Percentiles rank a stretch among this genome's conserved stretches.
phyloP scores from a whole-genome alignment of 2,329 filamentous ascomycete genomes.

The Mollisia scopiformis region DNA sequence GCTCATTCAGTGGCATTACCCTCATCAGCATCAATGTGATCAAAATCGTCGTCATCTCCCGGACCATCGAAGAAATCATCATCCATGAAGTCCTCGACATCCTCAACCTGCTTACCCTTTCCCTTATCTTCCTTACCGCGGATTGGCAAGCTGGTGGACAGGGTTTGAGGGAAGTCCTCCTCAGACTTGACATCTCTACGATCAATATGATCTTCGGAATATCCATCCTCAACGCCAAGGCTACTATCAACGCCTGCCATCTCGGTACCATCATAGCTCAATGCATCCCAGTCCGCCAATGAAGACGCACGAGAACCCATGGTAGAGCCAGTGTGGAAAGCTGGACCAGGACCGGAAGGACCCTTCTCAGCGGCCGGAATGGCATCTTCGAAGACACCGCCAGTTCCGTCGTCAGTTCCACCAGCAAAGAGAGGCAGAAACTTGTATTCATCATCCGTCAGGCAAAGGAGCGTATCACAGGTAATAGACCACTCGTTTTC shows the following conservation, averaged over 20 bases:
- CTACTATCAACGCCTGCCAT: constrained; percentile 10
- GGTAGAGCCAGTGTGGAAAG: constrained; percentile 35
- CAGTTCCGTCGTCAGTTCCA: constrained; percentile 54
- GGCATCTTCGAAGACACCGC: constrained; percentile 48
- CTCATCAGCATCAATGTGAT: neutral
- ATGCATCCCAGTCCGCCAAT: neutral
- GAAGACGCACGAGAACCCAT: neutral
- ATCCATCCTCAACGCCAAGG: constrained; percentile 24
- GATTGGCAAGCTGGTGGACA: neutral
- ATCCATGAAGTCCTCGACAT: neutral
- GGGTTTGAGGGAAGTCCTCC: constrained; percentile 5
- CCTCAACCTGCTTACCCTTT: neutral
- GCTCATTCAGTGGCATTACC: neutral
- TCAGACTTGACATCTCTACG: constrained; percentile 12
- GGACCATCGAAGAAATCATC: neutral
- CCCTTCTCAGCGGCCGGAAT: constrained; percentile 38
- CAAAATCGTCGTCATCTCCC: neutral
- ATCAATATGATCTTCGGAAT: constrained; percentile 15
- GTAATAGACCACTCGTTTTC: constrained; percentile 3
- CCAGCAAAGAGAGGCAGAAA: constrained; percentile 70
- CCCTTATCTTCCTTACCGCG: neutral
- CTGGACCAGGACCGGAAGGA: constrained; percentile 38
- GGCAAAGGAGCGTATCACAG: constrained; percentile 50
- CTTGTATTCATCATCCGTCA: constrained; percentile 60
- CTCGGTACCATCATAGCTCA: neutral